A percentile compares a stretch with the other conserved stretches of the same genome.
Conservation (phyloP, 2,329 filamentous ascomycete species). For the Fusarium sp. region DNA sequence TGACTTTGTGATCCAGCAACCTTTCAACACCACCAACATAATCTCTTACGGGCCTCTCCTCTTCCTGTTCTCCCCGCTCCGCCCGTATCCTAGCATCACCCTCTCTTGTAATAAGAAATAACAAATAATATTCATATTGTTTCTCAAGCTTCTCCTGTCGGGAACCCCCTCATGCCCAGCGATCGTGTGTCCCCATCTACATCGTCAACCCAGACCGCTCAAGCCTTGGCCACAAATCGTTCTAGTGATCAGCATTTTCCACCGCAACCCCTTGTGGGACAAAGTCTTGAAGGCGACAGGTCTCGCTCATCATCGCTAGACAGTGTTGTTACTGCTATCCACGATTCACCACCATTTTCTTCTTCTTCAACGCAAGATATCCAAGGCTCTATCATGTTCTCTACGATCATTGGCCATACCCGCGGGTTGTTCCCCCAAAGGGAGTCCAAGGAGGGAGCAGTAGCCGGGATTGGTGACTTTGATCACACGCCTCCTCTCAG, state of each 20-base stretch:
- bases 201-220: constrained; percentile 6
- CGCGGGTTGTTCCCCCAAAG: constrained; percentile 35
- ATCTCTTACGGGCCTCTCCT: constrained; percentile 1
- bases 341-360: background rate
- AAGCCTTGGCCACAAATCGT: background rate
- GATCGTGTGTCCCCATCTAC: constrained; percentile 9
- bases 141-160: constrained; percentile 8
- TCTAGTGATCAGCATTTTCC: background rate
- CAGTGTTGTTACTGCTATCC: background rate
- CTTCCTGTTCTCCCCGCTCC: background rate
- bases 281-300: background rate
- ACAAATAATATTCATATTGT: background rate
- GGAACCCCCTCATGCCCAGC: constrained; percentile 29
- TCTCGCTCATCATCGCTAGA: background rate
- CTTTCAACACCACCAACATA: constrained; percentile 16
- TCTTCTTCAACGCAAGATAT: background rate
- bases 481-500: constrained; percentile 53
- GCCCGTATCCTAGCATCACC: constrained; percentile 15
- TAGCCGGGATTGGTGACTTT: constrained; percentile 48
- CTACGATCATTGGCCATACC: constrained; percentile 42
- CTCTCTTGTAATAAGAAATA: constrained; percentile 6
- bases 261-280: background rate
- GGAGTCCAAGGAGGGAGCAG: constrained; percentile 27
- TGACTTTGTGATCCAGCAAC: background rate
- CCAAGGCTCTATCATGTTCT: constrained; percentile 38